Evolutionary conservation across 306 rosid species (phyloP), one percentile per base, ranked within the genome.

Genomic region (Senna tora): DNA sequence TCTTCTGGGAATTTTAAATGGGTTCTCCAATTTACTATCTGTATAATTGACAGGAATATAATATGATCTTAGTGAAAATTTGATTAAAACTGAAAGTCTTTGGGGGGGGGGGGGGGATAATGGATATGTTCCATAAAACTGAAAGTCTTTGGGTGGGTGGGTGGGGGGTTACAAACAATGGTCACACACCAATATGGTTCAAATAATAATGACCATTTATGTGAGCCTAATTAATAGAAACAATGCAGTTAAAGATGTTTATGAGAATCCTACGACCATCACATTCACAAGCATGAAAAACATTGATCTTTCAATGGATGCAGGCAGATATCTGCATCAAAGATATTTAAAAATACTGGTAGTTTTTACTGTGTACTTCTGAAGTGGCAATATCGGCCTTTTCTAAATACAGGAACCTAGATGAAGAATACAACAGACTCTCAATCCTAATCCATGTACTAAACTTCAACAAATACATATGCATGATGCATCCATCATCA

Each of bases 21-120:
- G 38, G 84, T 85, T 87, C 93, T 89, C 99, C 99, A 95, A 80
- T 88, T 92, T 76, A 95, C 99, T 82, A 95, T 95, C 99, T 95
- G 92, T 82, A 84, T 21, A 79, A 73, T 71, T 56, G 73, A 72
- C 53, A 62, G 32, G 66, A 72, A 42, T 42, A 72, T 28, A 59
- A 36, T 17, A 73, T 49, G 60, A 67, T 16, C 75, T 73, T 20
- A 41, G n/a, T 25, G 1, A 25, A 25, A 25, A 25, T 25, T 25
- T 25, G 30, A 1, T 25, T n/a, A n/a, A n/a, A n/a, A n/a, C n/a
- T n/a, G n/a, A n/a, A n/a, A n/a, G n/a, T n/a, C n/a, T n/a, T 25
- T 25, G 30, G 30, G 30, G 30, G 30, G 30, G 30, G 30, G 1
- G 30, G 30, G 30, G 30, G n/a, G n/a, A n/a, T n/a, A n/a, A n/a